Conservation (phyloP, 345 rosid genomes). For the Lepidium didymum region DNA sequence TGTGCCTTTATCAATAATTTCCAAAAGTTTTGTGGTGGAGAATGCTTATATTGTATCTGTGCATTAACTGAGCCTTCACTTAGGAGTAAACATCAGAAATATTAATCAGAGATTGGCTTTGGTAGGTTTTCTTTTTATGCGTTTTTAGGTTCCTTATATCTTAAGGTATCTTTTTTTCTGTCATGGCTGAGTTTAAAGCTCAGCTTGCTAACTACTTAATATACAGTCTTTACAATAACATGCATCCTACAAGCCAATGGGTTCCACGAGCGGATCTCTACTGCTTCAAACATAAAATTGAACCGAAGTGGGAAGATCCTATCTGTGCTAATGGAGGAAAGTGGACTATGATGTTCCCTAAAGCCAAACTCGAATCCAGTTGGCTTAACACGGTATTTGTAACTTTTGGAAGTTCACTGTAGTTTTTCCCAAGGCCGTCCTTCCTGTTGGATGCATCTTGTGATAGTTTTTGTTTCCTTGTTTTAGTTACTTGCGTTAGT, state of each 20-base stretch:
- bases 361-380: conserved; percentile 49
- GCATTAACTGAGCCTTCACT: neutral
- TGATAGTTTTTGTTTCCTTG: conserved; percentile 1
- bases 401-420: neutral
- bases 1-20: neutral
- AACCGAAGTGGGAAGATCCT: conserved; percentile 98
- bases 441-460: neutral
- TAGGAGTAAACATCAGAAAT: neutral
- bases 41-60: neutral
- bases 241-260: conserved; percentile 65
- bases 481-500: conserved; percentile 67
- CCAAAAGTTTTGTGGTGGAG: neutral
- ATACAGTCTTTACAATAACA: conserved; percentile 73
- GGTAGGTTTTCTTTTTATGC: neutral
- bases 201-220: neutral
- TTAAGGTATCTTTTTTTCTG: neutral
- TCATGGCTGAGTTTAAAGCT: neutral
- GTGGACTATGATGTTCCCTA: conserved; percentile 56
- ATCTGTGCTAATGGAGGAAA: conserved; percentile 88
- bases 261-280: conserved; percentile 54
- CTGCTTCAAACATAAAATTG: conserved; percentile 78
- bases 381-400: conserved; percentile 76
- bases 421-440: neutral
- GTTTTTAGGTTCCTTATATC: neutral
- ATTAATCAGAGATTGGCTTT: neutral